Percentiles rank a stretch among this genome's conserved stretches.
Evolutionary conservation across 139 green algal genomes (phyloP).

Genomic region (Gonium pectorale): DNA sequence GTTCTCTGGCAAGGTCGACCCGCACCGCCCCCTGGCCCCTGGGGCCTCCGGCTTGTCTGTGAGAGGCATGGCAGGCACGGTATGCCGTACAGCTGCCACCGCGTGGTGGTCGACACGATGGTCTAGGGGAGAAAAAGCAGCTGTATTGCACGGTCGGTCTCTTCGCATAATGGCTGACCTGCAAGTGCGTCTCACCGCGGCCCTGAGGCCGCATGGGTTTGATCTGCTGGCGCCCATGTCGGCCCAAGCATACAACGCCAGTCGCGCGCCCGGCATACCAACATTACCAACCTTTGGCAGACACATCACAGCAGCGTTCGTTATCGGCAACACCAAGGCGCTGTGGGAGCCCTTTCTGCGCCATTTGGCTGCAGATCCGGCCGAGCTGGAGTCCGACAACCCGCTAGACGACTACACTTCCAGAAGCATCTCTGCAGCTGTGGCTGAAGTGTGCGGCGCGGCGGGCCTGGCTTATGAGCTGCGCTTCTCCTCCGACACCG

Average conservation of each 20-base stretch:
- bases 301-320: not conserved
- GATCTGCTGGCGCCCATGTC: not conserved
- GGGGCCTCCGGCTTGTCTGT: too few species aligned
- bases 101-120: too few species aligned
- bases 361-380: not conserved
- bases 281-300: not conserved
- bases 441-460: not conserved
- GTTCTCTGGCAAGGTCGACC: too few species aligned
- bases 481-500: not conserved
- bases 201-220: not conserved
- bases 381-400: not conserved
- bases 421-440: not conserved
- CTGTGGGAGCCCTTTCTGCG: not conserved
- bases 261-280: not conserved
- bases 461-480: not conserved
- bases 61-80: too few species aligned
- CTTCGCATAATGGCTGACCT: too few species aligned
- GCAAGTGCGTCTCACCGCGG: not conserved
- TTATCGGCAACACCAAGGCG: slow-evolving; percentile 18
- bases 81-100: too few species aligned
- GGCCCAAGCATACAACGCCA: slow-evolving; percentile 5
- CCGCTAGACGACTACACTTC: slow-evolving; percentile 7
- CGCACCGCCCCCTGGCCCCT: too few species aligned
- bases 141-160: too few species aligned
- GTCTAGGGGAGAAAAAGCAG: too few species aligned